Conservation (phyloP, 2,329 filamentous ascomycete species). For the Dothideomycetes sp. region DNA sequence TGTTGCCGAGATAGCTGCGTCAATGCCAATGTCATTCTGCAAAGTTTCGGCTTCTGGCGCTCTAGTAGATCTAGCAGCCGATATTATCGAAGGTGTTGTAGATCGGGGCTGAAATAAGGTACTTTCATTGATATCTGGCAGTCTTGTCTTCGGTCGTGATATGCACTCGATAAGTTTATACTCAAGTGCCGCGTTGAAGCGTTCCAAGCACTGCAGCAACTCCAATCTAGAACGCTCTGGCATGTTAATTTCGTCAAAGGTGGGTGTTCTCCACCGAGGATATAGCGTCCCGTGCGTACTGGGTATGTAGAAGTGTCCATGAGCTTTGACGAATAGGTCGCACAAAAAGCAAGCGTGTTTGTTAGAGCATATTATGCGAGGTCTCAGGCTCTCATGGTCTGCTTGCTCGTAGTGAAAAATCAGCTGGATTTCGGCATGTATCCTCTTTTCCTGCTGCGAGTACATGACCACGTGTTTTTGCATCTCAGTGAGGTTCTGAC, state of each 20-base stretch:
- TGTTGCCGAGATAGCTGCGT: too few species aligned
- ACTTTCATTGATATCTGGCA: neutral
- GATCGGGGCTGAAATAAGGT: neutral
- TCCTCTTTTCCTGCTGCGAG: conserved; percentile 1
- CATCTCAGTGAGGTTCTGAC: too few species aligned
- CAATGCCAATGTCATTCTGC: too few species aligned
- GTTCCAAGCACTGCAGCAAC: too few species aligned
- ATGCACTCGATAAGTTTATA: neutral
- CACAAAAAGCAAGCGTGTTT: conserved; percentile 5
- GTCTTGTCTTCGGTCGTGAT: neutral
- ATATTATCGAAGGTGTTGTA: neutral
- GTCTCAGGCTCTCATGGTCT: neutral
- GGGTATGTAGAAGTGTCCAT: conserved; percentile 3
- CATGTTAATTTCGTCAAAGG: neutral
- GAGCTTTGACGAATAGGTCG: conserved; percentile 3
- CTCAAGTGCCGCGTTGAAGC: neutral
- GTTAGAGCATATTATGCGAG: conserved; percentile 3
- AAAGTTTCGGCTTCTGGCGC: too few species aligned
- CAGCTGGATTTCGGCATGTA: conserved; percentile 5
- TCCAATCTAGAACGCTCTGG: neutral
- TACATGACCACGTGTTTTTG: too few species aligned
- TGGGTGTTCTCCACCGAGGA: conserved; percentile 3
- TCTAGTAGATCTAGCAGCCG: too few species aligned
- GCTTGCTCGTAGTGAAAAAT: neutral
- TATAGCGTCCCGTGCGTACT: conserved; percentile 1